Conservation (phyloP, 2,329 filamentous ascomycete genomes). For the Dothiorella sarmentorum region DNA sequence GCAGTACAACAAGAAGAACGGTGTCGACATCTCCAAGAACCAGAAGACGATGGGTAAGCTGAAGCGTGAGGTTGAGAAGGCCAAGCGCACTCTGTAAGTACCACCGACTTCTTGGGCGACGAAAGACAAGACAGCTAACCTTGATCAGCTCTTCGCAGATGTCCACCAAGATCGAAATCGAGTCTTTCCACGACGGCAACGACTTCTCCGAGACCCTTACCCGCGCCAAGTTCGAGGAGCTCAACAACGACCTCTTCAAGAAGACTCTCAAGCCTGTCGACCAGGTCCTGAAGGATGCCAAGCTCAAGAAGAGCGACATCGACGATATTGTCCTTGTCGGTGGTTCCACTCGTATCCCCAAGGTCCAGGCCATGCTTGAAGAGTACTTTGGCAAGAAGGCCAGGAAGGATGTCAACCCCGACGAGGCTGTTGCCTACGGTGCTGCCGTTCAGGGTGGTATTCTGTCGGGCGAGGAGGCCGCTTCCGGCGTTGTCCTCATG, state of each 20-base stretch:
- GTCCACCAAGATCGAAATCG: conserved; percentile 82
- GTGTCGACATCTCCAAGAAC: conserved; percentile 88
- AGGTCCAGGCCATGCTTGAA: conserved; percentile 91
- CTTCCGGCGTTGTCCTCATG: conserved; percentile 83
- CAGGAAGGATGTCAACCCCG: conserved; percentile 98
- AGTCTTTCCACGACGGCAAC: conserved; percentile 92
- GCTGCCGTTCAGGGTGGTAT: conserved; percentile 97
- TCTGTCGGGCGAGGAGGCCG: conserved; percentile 81
- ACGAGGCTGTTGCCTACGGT: conserved; percentile 97
- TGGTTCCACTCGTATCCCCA: conserved; percentile 98
- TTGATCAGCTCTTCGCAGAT: conserved; percentile 67
- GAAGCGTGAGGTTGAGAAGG: conserved; percentile 99
- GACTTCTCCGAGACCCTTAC: conserved; percentile 98
- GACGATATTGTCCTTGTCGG: conserved; percentile 97
- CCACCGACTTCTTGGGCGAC: not conserved
- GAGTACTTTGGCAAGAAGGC: conserved; percentile 98
- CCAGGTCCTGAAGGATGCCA: conserved; percentile 97
- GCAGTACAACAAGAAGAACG: conserved; percentile 98
- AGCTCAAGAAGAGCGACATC: conserved; percentile 92
- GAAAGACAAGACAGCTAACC: not conserved
- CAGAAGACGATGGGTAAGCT: conserved; percentile 98
- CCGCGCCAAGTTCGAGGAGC: conserved; percentile 98
- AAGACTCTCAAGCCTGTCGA: conserved; percentile 98
- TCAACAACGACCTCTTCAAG: conserved; percentile 99
- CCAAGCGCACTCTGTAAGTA: conserved; percentile 79